Percentiles rank a stretch among this genome's conserved stretches.
Conservation (phyloP, 129 eudicot species). For the Gnaphalium uliginosum region DNA sequence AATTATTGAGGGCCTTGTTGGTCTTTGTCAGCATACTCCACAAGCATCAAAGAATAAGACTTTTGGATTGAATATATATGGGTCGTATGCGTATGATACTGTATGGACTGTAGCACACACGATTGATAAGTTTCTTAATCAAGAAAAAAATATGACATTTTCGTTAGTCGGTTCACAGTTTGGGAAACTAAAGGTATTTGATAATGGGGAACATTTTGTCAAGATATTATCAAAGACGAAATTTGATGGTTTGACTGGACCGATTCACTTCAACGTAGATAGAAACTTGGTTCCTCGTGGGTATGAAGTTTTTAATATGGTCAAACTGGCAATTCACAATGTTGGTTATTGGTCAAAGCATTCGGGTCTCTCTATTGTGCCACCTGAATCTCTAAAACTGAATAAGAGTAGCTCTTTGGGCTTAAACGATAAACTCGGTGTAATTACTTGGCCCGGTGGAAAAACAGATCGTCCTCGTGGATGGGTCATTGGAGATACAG, state of each 20-base stretch:
- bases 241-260: conserved; percentile 67
- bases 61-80: conserved; percentile 40
- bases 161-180: conserved; percentile 39
- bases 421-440: conserved; percentile 42
- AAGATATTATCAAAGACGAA: conserved; percentile 41
- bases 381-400: conserved; percentile 42
- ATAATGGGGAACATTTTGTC: conserved; percentile 45
- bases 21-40: conserved; percentile 45
- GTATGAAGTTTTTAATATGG: conserved; percentile 48
- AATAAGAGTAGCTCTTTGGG: conserved; percentile 22
- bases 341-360: conserved; percentile 73
- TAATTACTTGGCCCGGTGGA: conserved; percentile 75
- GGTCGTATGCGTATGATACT: conserved; percentile 51
- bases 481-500: conserved; percentile 60
- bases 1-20: conserved; percentile 50
- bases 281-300: conserved; percentile 45
- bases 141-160: conserved; percentile 38
- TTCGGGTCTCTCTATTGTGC: conserved; percentile 58
- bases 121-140: conserved; percentile 41
- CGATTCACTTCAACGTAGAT: conserved; percentile 45
- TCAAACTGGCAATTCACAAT: conserved; percentile 25
- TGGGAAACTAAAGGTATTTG: conserved; percentile 52
- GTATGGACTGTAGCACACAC: conserved; percentile 56
- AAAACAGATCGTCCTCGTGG: conserved; percentile 59
- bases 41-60: conserved; percentile 17